Conservation (phyloP, 345 rosid genomes). For the Erysimum cheiranthoides region DNA sequence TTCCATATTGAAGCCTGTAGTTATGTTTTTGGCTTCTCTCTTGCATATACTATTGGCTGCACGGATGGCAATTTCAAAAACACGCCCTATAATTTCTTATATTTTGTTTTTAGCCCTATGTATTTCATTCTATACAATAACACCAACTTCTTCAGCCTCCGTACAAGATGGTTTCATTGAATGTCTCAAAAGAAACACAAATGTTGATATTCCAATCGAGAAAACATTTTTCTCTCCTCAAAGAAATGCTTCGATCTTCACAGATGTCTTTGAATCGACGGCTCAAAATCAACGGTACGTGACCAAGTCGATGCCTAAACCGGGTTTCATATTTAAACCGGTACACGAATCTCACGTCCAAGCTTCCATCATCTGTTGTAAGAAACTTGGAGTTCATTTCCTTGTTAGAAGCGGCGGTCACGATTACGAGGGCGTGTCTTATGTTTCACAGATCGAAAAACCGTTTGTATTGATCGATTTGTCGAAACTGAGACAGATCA, state of each 20-base stretch:
- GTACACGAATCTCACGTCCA: conserved; percentile 56
- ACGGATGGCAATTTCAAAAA: conserved; percentile 22
- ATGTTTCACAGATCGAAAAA: conserved; percentile 51
- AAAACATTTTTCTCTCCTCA: conserved; percentile 41
- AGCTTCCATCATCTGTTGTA: conserved; percentile 60
- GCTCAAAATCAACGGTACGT: conserved; percentile 59
- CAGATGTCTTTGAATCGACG: conserved; percentile 47
- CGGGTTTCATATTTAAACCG: conserved; percentile 62
- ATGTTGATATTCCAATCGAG: conserved; percentile 32
- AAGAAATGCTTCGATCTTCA: conserved; percentile 47
- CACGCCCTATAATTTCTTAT: background rate
- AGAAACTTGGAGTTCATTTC: conserved; percentile 51
- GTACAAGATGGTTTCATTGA: conserved; percentile 48
- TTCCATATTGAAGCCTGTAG: background rate
- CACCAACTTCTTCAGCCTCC: conserved; percentile 6
- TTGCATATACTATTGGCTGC: background rate
- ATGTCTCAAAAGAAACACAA: conserved; percentile 48
- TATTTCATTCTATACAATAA: conserved; percentile 16
- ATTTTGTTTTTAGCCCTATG: conserved; percentile 32
- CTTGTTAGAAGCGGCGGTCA: conserved; percentile 71
- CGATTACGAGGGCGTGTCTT: conserved; percentile 68
- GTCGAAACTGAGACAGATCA: conserved; percentile 51
- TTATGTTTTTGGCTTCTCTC: background rate
- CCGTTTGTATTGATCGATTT: conserved; percentile 62
- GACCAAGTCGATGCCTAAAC: conserved; percentile 54